A percentile compares a stretch with the other conserved stretches of the same genome.
Conservation (phyloP, 1,139 yeast species). For the Debaryomycetaceae sp. region DNA sequence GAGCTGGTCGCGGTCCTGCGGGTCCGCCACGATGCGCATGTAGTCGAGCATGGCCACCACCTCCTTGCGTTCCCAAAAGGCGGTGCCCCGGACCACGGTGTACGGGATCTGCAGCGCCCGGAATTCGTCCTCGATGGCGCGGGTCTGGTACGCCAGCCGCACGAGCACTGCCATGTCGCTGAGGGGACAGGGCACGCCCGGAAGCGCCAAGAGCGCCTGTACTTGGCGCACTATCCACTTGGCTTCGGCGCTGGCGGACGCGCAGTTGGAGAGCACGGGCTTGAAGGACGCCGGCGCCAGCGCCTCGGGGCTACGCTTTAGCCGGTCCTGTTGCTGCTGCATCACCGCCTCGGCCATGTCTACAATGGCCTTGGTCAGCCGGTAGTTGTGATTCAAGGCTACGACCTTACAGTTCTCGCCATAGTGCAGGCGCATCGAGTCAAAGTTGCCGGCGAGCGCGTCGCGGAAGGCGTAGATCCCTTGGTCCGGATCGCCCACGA, state of each 20-base stretch:
- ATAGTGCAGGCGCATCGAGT: constrained; percentile 42
- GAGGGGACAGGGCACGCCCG: constrained; percentile 23
- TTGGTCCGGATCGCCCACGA: constrained; percentile 96
- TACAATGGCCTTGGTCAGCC: constrained; percentile 66
- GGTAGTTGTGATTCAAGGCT: constrained; percentile 57
- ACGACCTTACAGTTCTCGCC: constrained; percentile 17
- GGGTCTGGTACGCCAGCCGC: constrained; percentile 48
- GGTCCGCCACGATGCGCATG: constrained; percentile 48
- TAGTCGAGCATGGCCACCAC: constrained; percentile 53
- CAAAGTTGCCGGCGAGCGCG: constrained; percentile 64
- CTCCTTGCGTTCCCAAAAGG: constrained; percentile 75
- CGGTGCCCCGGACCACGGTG: constrained; percentile 54
- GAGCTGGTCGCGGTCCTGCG: constrained; percentile 34
- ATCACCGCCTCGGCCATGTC: constrained; percentile 58
- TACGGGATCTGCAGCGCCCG: constrained; percentile 50
- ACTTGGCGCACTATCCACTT: constrained; percentile 49
- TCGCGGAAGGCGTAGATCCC: constrained; percentile 84
- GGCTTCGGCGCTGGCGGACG: constrained; percentile 42
- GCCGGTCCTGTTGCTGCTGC: constrained; percentile 43
- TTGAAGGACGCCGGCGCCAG: constrained; percentile 29
- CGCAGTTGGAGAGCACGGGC: constrained; percentile 36
- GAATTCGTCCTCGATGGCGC: constrained; percentile 53
- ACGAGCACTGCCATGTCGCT: constrained; percentile 64
- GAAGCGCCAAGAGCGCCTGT: constrained; percentile 28
- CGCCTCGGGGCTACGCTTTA: constrained; percentile 33